Conservation (phyloP, 768 basidiomycete genomes). For the Macrocybe gigantea region DNA sequence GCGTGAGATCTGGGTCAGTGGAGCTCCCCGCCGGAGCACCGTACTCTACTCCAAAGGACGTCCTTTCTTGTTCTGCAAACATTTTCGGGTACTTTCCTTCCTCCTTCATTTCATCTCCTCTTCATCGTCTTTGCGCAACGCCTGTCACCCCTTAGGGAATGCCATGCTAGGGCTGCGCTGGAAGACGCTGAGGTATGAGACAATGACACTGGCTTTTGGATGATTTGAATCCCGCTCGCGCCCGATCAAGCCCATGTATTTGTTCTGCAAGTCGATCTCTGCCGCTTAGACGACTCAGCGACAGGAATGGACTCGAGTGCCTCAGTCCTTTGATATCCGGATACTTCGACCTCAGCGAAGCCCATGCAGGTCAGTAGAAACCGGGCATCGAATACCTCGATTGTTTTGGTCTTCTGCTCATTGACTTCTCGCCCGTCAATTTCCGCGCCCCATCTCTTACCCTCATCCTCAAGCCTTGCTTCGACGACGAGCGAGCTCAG, state of each 20-base stretch:
- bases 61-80: background rate
- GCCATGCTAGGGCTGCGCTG: slow-evolving; percentile 20
- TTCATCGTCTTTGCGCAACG: slow-evolving; percentile 8
- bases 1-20: too few species aligned
- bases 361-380: slow-evolving; percentile 18
- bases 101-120: slow-evolving; percentile 1
- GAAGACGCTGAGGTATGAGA: slow-evolving; percentile 18
- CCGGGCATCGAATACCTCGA: slow-evolving; percentile 5
- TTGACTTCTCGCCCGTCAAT: slow-evolving; percentile 11
- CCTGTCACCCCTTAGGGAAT: slow-evolving; percentile 13
- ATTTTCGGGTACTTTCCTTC: slow-evolving; percentile 12
- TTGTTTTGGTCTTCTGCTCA: slow-evolving; percentile 10
- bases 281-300: slow-evolving; percentile 13
- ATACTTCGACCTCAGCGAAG: slow-evolving; percentile 13
- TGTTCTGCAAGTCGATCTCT: slow-evolving; percentile 13
- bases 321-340: slow-evolving; percentile 12
- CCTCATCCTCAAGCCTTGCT: slow-evolving; percentile 14
- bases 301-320: slow-evolving; percentile 16
- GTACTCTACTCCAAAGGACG: too few species aligned
- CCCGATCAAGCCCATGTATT: slow-evolving; percentile 21
- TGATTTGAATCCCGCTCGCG: slow-evolving; percentile 18
- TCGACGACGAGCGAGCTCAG: slow-evolving; percentile 15
- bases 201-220: slow-evolving; percentile 16
- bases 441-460: slow-evolving; percentile 15
- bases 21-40: too few species aligned